These are phyloP conservation scores for Lipomyces yamadae DNA, from an alignment of 805 yeast species.

Conservation along the genomic window DNA sequence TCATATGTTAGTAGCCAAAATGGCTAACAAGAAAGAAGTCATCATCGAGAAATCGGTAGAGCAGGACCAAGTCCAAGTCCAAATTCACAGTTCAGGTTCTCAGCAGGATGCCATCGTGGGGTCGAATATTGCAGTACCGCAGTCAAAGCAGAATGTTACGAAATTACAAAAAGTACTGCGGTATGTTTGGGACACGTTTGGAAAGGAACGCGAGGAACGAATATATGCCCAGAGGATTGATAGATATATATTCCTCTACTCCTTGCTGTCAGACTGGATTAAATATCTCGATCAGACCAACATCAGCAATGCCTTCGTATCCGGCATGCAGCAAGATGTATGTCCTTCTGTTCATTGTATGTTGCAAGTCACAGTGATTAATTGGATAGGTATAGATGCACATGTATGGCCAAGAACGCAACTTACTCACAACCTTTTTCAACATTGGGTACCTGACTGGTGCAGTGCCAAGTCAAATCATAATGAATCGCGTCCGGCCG, in stretches of 20 bases:
- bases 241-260: constrained; percentile 43
- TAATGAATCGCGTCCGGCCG: constrained; percentile 11
- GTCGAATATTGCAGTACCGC: constrained; percentile 17
- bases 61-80: no score
- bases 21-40: no score
- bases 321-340: constrained; percentile 62
- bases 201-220: constrained; percentile 40
- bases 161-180: constrained; percentile 5
- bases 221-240: constrained; percentile 46
- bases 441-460: constrained; percentile 37
- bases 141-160: constrained; percentile 18
- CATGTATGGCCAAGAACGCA: constrained; percentile 51
- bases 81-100: no score
- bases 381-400: neutral
- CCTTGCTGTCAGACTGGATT: constrained; percentile 48
- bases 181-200: constrained; percentile 18
- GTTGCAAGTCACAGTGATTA: neutral
- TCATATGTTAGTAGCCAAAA: no score
- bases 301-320: constrained; percentile 66
- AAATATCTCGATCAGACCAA: constrained; percentile 66
- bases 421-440: constrained; percentile 52
- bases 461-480: constrained; percentile 4
- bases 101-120: no score
- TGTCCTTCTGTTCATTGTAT: constrained; percentile 12
- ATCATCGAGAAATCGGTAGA: no score